A percentile compares a stretch with the other conserved stretches of the same genome.
Evolutionary conservation across 768 basidiomycete genomes (phyloP).

Genomic region (Mycena maculata): DNA sequence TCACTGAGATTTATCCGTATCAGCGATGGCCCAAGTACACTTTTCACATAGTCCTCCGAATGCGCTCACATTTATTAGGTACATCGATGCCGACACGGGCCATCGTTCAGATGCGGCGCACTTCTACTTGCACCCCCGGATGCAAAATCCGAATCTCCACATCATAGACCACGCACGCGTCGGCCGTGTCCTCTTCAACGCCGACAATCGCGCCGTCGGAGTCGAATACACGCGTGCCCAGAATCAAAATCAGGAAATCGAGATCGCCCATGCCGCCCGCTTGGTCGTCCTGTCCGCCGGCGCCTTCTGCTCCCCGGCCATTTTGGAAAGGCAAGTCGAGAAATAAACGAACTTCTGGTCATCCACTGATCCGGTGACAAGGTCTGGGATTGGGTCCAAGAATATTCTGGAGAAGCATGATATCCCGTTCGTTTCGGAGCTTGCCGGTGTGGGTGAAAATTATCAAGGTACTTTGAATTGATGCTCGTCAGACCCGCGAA

Average conservation of each 20-base stretch:
- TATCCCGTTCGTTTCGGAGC: slow-evolving; percentile 64
- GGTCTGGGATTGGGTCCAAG: slow-evolving; percentile 73
- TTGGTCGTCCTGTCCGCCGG: slow-evolving; percentile 64
- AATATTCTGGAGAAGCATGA: slow-evolving; percentile 57
- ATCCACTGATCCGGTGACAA: slow-evolving; percentile 10
- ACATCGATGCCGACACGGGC: slow-evolving; percentile 63
- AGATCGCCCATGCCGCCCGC: slow-evolving; percentile 47
- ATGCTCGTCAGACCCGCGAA: neutral
- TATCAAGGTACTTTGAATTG: neutral
- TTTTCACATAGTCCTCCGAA: neutral
- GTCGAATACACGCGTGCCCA: slow-evolving; percentile 58
- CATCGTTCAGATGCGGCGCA: slow-evolving; percentile 67
- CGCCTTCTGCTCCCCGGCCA: slow-evolving; percentile 65
- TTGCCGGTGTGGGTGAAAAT: slow-evolving; percentile 43
- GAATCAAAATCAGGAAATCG: slow-evolving; percentile 28
- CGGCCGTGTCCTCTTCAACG: slow-evolving; percentile 63
- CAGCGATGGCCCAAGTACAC: neutral
- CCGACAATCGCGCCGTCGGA: slow-evolving; percentile 54
- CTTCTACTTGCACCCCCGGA: slow-evolving; percentile 60
- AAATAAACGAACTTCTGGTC: neutral
- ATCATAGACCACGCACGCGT: slow-evolving; percentile 55
- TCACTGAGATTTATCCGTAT: neutral
- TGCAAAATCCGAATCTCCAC: slow-evolving; percentile 52
- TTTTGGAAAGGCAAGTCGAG: slow-evolving; percentile 58
- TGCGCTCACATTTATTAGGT: slow-evolving; percentile 50